Conservation (phyloP, 805 yeast genomes). For the Candida glaebosa region DNA sequence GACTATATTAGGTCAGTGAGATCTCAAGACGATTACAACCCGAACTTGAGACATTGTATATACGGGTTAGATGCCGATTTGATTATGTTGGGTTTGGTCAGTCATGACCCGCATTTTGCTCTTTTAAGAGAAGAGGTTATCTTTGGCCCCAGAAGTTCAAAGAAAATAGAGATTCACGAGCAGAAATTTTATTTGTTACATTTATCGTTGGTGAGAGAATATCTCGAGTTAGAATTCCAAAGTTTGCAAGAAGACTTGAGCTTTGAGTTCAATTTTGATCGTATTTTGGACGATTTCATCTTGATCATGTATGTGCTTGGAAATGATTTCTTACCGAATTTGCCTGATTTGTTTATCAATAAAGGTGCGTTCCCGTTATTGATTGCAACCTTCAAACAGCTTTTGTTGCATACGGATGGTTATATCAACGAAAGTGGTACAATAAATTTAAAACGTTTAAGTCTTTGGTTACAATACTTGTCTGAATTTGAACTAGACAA, state of each 20-base stretch:
- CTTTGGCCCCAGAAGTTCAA: conserved; percentile 58
- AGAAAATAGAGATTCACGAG: conserved; percentile 54
- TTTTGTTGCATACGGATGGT: conserved; percentile 71
- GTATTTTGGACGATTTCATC: conserved; percentile 88
- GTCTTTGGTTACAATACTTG: conserved; percentile 70
- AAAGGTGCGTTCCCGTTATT: conserved; percentile 96
- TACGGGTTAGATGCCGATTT: conserved; percentile 96
- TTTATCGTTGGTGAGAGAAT: conserved; percentile 84
- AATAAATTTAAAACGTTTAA: conserved; percentile 71
- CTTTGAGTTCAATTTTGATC: conserved; percentile 80
- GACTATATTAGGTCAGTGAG: conserved; percentile 78
- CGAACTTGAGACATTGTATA: conserved; percentile 86
- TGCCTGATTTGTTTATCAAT: conserved; percentile 89
- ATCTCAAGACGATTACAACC: conserved; percentile 68
- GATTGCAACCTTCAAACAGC: conserved; percentile 81
- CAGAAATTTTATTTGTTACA: conserved; percentile 84
- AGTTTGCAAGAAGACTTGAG: conserved; percentile 61
- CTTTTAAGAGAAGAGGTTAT: conserved; percentile 92
- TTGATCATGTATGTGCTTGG: conserved; percentile 93
- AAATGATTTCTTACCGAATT: conserved; percentile 94
- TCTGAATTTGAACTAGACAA: conserved; percentile 79
- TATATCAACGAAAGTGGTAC: conserved; percentile 81
- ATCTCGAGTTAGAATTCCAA: conserved; percentile 78
- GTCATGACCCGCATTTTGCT: conserved; percentile 95
- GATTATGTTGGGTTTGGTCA: conserved; percentile 85